A percentile compares a stretch with the other conserved stretches of the same genome.
phyloP scores from a whole-genome alignment of 2,329 filamentous ascomycete genomes.

The Furcasterigmium furcatum region DNA sequence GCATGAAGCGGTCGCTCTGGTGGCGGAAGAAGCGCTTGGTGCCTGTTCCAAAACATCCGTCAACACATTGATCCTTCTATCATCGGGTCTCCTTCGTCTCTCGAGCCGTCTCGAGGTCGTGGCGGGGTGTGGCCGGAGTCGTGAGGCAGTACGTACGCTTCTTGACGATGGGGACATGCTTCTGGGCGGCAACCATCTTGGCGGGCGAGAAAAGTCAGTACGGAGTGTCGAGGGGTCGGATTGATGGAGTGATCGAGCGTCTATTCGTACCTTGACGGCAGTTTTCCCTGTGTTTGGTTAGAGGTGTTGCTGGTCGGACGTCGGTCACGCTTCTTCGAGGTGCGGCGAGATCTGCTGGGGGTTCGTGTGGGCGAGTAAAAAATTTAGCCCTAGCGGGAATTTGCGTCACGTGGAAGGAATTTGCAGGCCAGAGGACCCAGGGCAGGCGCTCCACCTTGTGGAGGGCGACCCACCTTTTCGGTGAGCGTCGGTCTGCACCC shows the following conservation, averaged over 20 bases:
- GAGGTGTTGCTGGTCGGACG: conserved; percentile 5
- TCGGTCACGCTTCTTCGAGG: conserved; percentile 21
- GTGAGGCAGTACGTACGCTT: conserved; percentile 76
- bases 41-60: conserved; percentile 54
- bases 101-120: conserved; percentile 7
- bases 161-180: conserved; percentile 99
- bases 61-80: conserved; percentile 26
- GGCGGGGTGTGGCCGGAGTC: conserved; percentile 5
- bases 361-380: conserved; percentile 1
- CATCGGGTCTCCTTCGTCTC: conserved; percentile 6
- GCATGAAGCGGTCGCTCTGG: conserved; percentile 96
- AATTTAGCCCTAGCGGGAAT: conserved; percentile 15
- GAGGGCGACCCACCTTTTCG: too few relatives aligned
- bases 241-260: conserved; percentile 7
- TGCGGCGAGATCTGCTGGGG: conserved; percentile 26
- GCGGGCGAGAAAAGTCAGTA: conserved; percentile 27
- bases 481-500: too few relatives aligned
- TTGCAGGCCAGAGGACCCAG: not conserved
- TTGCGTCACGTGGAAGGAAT: conserved; percentile 4
- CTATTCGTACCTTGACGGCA: conserved; percentile 36
- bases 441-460: too few relatives aligned
- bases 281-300: conserved; percentile 31
- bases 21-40: conserved; percentile 95
- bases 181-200: conserved; percentile 98
- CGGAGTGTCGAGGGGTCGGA: conserved; percentile 10